Evolutionary conservation across 1,284 basidiomycete species (phyloP).

Genomic region (Salmacisia buchloeana): DNA sequence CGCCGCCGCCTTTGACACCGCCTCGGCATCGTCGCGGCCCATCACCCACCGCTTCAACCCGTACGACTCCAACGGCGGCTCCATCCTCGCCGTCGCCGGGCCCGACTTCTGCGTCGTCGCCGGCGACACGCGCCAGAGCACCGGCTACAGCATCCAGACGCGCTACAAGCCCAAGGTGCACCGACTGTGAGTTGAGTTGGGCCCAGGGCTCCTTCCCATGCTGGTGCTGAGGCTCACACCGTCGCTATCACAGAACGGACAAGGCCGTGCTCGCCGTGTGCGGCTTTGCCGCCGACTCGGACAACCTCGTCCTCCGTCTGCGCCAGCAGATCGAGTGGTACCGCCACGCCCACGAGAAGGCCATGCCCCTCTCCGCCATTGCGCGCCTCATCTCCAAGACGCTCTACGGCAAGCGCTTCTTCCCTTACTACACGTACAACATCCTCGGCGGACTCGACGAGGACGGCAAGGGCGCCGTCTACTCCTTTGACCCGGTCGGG

Average conservation of each 20-base stretch:
- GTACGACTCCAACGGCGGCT: conserved; percentile 46
- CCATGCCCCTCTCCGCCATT: conserved; percentile 47
- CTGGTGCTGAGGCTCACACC: neutral
- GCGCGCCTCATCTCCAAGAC: conserved; percentile 48
- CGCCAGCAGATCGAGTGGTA: conserved; percentile 46
- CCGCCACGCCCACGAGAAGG: conserved; percentile 41
- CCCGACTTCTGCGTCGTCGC: conserved; percentile 49
- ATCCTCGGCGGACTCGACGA: conserved; percentile 50
- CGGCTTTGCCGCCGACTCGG: conserved; percentile 48
- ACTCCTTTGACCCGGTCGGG: conserved; percentile 48
- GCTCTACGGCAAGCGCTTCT: conserved; percentile 49
- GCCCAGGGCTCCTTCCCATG: neutral
- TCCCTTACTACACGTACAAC: conserved; percentile 51
- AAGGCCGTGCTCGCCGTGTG: conserved; percentile 46
- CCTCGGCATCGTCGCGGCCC: conserved; percentile 8
- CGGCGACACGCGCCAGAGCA: conserved; percentile 46
- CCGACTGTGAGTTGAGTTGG: conserved; percentile 24
- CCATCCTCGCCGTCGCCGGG: conserved; percentile 47
- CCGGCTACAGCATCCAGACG: conserved; percentile 50
- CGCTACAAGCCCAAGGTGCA: conserved; percentile 51
- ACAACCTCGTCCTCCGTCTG: conserved; percentile 41
- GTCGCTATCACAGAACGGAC: conserved; percentile 27
- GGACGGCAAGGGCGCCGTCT: conserved; percentile 47
- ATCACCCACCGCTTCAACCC: conserved; percentile 47
- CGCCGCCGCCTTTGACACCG: neutral